Base-by-base conservation (phyloP, 441 rosid genomes). In the Pelargonium citronellum region DNA sequence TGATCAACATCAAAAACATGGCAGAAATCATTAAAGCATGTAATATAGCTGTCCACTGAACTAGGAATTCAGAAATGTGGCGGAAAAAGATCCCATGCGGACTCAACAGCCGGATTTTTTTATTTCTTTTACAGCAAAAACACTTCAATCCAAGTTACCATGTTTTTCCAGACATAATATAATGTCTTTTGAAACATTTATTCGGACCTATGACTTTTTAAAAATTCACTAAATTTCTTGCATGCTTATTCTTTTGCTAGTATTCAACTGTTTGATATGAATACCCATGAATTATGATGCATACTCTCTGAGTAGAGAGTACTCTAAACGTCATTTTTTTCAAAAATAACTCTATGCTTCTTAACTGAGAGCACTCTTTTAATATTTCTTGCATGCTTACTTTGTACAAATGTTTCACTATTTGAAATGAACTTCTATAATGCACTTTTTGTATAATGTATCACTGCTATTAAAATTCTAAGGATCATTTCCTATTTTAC, bases 201-300 rank as follows among this genome's bases (percentile, higher is more conserved):
- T 20, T 5, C 61, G 1, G 9, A 55, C 61, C 22, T 30, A 55
- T 22, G 61, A n/a, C 5, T 49, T n/a, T 0, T 49, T n/a, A 49
- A 20, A 51, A 51, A 20, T 58, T 58, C 63, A 58, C 13, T 58
- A 58, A 58, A 58, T 58, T 58, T 58, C 63, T 58, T 58, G 63
- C 63, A 58, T n/a, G 9, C 20, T 19, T 20, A 58, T 58, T 34
- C 9, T 58, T 58, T 20, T 10, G 22, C 12, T 17, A 24, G 12
- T 19, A 12, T 58, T 58, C 10, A 58, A 19, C 63, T 58, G 30
- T 58, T 19, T 58, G 30, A 20, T 9, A 58, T 58, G 27, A 58
- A 58, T 27, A 58, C 10, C 10, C 9, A 34, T 34, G 7, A 34
- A 34, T 34, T 34, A 58, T 19, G 4, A 58, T 19, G 30, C 27